Percentiles rank a stretch among this genome's conserved stretches.
These are phyloP conservation scores for Tripidium arundinaceum DNA, from an alignment of 202 grass and related monocot genomes.

Conservation along the genomic window DNA sequence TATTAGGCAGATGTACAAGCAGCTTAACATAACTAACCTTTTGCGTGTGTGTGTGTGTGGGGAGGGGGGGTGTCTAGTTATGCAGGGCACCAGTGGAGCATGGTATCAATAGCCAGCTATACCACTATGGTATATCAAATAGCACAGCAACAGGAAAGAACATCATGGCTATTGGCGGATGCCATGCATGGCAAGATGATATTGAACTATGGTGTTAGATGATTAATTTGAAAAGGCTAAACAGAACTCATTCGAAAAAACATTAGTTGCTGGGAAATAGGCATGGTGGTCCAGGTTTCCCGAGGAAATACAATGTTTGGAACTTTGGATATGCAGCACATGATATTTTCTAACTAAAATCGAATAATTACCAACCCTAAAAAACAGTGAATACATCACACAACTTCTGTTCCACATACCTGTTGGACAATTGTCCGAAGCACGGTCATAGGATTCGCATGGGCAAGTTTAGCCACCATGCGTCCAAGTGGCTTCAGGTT, in stretches of 20 bases:
- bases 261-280: background rate
- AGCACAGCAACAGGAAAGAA: too few relatives aligned
- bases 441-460: slow-evolving; percentile 97
- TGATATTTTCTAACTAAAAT: background rate
- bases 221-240: slow-evolving; percentile 1
- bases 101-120: too few relatives aligned
- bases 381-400: background rate
- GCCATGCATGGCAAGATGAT: too few relatives aligned
- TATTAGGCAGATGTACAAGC: too few relatives aligned
- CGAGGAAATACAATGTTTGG: slow-evolving; percentile 12
- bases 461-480: slow-evolving; percentile 99
- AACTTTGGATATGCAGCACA: background rate
- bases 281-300: background rate
- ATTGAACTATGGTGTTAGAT: too few relatives aligned
- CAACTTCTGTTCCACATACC: slow-evolving; percentile 47
- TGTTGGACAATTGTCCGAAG: slow-evolving; percentile 96
- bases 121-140: too few relatives aligned
- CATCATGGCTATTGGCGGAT: too few relatives aligned
- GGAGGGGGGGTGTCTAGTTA: background rate
- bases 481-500: slow-evolving; percentile 95
- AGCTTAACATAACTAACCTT: too few relatives aligned
- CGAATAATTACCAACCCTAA: background rate
- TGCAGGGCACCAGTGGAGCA: too few relatives aligned
- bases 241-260: slow-evolving; percentile 18
- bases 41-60: too few relatives aligned